Evolutionary conservation across 148 eudicot genomes (phyloP), one percentile per base, ranked within the genome.

Genomic region (Camellia japonica): DNA sequence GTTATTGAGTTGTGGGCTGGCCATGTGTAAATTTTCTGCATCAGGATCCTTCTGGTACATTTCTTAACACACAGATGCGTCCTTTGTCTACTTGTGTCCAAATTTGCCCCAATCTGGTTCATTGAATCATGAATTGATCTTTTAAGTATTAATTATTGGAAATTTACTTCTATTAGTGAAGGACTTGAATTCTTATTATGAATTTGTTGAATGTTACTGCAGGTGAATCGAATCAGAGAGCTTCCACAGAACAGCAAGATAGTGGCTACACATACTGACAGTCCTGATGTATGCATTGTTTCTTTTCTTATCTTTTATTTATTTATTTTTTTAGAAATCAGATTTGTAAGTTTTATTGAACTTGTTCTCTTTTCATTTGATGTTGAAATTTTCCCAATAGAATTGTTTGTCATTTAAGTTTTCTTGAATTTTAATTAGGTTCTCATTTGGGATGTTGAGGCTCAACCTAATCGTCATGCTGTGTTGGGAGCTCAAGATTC

Each of bases 221-320:
- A 95, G 99, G 98, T 95, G 78, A 95, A 95, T 52, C 90, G 99
- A 51, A 95, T 95, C 86, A 85, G 97, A 87, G 99, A 95, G 80
- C 91, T 95, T 77, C 98, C 99, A 6, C 97, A 93, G 84, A 90
- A 93, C 71, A 92, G 91, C 85, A 92, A 95, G 83, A 95, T 95
- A 81, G 93, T 95, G 76, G 99, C 99, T 70, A 95, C 99, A 70
- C 99, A 95, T 82, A 95, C 99, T 16, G 99, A 95, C 83, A 92
- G 98, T 84, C 99, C 99, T 67, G 93, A 95, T 87, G 99, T 95
- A 84, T 70, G 73, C 64, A 42, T 30, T 59, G 52, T 38, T 68
- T 44, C 59, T 49, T 62, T 23, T 20, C 23, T 19, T 19, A 49
- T 47, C 52, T 13, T 16, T 16, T 58, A n/a, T 4, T 3, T 19